Evolutionary conservation across 2,329 filamentous ascomycete species (phyloP), one percentile per base, ranked within the genome.

Genomic region (Colletotrichum phormii): DNA sequence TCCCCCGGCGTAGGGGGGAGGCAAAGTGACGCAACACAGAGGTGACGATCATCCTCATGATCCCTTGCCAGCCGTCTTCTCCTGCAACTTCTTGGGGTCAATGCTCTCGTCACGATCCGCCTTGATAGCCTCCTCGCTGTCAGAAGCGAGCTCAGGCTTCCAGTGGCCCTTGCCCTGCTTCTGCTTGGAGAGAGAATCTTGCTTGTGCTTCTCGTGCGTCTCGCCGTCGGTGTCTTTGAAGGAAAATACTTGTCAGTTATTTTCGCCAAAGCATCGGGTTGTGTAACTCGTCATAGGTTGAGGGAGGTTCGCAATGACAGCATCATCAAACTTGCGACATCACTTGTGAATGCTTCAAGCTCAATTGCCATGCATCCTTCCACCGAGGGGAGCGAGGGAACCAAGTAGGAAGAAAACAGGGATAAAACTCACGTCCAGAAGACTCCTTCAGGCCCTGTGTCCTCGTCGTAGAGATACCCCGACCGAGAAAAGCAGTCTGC

Each of bases 81-180:
- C 84, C 83, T 92, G 88, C 81, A 92, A 78, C 64, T 82, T 78
- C 74, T 83, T 82, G 75, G 87, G 81, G 62, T 86, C 82, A 71
- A 85, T 82, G n/a, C 76, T 49, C 58, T 80, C 77, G 54, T 82
- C 77, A 35, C 89, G 89, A 80, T 93, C 93, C 53, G 91, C 93
- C 85, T 89, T 92, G 82, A 97, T 87, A 77, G 90, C 90, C 81
- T 94, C 93, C 86, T 97, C 94, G 82, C 92, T 94, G 82, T 94
- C 90, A 62, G 91, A 93, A 3, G 94, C 94, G 62, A 97, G 86
- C 80, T 93, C 91, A 26, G 92, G 87, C 84, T 93, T 93, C 94
- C 94, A 97, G 80, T 94, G 88, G 65, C 87, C 92, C 80, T 90
- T 88, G 73, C 93, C 94, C 51, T 88, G 83, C 81, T 92, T 90